Conservation (phyloP, 2,329 filamentous ascomycete genomes). For the Fusarium napiforme region DNA sequence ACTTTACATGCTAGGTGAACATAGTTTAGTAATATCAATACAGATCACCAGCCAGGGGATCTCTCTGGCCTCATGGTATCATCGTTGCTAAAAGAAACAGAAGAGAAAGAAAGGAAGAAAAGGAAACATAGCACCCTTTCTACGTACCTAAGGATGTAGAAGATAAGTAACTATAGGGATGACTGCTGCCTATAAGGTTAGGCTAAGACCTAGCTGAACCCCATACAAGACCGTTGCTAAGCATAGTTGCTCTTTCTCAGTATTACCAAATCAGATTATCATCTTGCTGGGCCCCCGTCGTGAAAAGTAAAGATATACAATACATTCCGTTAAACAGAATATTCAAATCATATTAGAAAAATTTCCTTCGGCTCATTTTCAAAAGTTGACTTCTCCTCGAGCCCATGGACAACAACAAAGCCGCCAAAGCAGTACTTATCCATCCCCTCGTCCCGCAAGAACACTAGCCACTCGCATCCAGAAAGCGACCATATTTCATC, state of each 20-base stretch:
- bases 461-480: neutral
- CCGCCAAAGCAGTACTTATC: neutral
- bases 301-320: neutral
- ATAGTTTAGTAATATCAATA: neutral
- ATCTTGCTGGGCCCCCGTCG: neutral
- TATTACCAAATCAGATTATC: fast-evolving
- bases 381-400: neutral
- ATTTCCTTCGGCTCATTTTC: fast-evolving
- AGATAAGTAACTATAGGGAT: neutral
- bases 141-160: fast-evolving
- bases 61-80: fast-evolving
- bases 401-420: neutral
- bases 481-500: neutral
- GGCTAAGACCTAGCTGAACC: neutral
- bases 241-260: neutral
- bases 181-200: too few relatives aligned
- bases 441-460: neutral
- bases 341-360: neutral
- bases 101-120: neutral
- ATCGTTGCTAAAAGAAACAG: neutral
- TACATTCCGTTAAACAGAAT: neutral
- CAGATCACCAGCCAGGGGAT: too few relatives aligned
- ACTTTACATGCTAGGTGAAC: neutral
- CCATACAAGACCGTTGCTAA: neutral
- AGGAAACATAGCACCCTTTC: neutral